Percentiles rank a stretch among this genome's conserved stretches.
Conservation (phyloP, 179 eudicot genomes). For the Beta macrorhiza region DNA sequence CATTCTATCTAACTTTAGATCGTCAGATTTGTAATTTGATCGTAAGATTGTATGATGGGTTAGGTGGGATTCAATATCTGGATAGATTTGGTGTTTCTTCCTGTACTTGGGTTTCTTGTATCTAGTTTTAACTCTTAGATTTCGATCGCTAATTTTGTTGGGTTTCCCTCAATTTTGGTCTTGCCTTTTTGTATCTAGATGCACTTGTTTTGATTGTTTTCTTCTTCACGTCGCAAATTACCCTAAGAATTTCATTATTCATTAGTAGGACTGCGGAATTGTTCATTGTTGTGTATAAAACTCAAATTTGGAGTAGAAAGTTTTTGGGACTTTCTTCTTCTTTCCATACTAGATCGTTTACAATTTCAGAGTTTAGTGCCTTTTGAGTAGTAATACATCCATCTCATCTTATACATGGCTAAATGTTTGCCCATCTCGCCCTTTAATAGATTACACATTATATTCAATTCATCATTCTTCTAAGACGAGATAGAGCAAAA, state of each 20-base stretch:
- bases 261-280: neutral
- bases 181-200: neutral
- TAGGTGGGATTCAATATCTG: neutral
- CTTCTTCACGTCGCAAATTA: neutral
- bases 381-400: too few relatives aligned
- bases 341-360: too few relatives aligned
- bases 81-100: neutral
- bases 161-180: too few relatives aligned
- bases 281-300: neutral
- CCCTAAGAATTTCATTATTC: neutral
- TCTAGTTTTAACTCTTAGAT: neutral
- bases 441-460: too few relatives aligned
- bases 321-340: neutral
- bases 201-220: neutral
- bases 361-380: too few relatives aligned
- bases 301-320: neutral
- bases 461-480: too few relatives aligned
- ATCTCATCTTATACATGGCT: too few relatives aligned
- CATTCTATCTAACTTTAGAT: neutral
- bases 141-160: neutral
- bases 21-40: constrained; percentile 1
- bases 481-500: too few relatives aligned
- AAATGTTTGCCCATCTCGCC: too few relatives aligned
- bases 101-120: neutral
- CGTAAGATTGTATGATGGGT: neutral